Base-by-base conservation (phyloP, 768 basidiomycete genomes). In the Russula emetica region DNA sequence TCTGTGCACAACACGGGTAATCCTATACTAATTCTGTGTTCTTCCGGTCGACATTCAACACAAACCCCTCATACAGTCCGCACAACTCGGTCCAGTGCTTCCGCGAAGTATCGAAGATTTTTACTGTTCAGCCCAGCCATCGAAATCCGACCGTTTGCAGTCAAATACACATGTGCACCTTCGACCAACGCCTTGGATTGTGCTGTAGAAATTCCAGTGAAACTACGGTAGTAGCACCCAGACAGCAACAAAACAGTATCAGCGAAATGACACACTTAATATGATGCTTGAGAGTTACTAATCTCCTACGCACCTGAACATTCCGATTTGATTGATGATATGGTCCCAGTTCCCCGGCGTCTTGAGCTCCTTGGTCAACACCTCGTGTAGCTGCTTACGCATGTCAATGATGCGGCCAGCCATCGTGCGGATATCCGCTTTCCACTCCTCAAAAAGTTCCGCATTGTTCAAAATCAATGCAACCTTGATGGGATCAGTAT, bases 341-440 rank as follows among this genome's bases (percentile, higher is more conserved):
- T 98, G 96, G n/a, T 87, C 84, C 97, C 97, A 99, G 71, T 85
- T 85, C 7, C 94, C 93, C 4, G 94, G 94, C 56, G 92, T 95
- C 71, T 89, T 82, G 67, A 93, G 75, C 73, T 89, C 86, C 67
- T 91, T 80, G 22, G 83, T 88, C 72, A 97, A 74, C 70, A 90
- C 72, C 60, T 82, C 77, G 79, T 85, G 80, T 69, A 99, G 80
- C 77, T 90, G 83, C 66, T 84, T 77, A 47, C 97, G 85, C 95
- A 98, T 98, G 56, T 81, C 79, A 71, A 95, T 96, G 74, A 99
- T 98, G 58, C 94, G 85, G 55, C 84, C 83, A 5, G 94, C 88
- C 97, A 99, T 99, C 71, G 86, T 90, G 77, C 80, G 78, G 73
- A 99, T 92, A 74, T 98, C 95, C 62, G 74, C 74, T 72, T 88